Percentiles rank a stretch among this genome's conserved stretches.
These are phyloP conservation scores for Cutaneotrichosporon mucoides DNA, from an alignment of 1,284 basidiomycete genomes.

Conservation along the genomic window DNA sequence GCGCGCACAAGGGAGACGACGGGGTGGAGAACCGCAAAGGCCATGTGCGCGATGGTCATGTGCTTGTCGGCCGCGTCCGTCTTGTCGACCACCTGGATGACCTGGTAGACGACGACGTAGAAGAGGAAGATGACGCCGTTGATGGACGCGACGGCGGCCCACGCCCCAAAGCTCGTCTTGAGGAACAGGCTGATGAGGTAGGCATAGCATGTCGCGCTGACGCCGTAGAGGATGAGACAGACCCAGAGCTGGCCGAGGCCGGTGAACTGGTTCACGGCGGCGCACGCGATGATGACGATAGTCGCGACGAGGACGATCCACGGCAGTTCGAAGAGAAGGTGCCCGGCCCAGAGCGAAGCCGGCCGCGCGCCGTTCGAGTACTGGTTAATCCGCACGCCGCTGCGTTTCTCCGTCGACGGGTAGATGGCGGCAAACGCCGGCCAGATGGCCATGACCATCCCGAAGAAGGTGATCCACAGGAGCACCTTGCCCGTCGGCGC, in stretches of 20 bases:
- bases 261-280: slow-evolving; percentile 61
- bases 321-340: slow-evolving; percentile 68
- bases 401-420: slow-evolving; percentile 59
- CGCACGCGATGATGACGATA: slow-evolving; percentile 62
- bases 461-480: slow-evolving; percentile 36
- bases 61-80: slow-evolving; percentile 56
- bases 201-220: slow-evolving; percentile 63
- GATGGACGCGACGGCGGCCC: slow-evolving; percentile 68
- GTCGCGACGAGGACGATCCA: slow-evolving; percentile 59
- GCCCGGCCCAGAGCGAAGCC: slow-evolving; percentile 70
- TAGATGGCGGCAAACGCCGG: slow-evolving; percentile 76
- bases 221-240: slow-evolving; percentile 70
- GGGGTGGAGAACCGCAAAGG: slow-evolving; percentile 63
- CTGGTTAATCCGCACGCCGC: slow-evolving; percentile 65
- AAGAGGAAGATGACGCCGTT: slow-evolving; percentile 69
- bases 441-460: slow-evolving; percentile 56
- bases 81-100: slow-evolving; percentile 37
- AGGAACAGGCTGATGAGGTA: slow-evolving; percentile 64
- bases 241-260: slow-evolving; percentile 58
- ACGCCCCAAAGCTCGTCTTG: slow-evolving; percentile 66
- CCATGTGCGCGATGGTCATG: slow-evolving; percentile 65
- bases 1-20: slow-evolving; percentile 63
- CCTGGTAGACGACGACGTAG: slow-evolving; percentile 7
- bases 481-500: slow-evolving; percentile 27
- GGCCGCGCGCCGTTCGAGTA: slow-evolving; percentile 65